Conservation (phyloP, 2,329 filamentous ascomycete species). For the Cladophialophora carrionii region DNA sequence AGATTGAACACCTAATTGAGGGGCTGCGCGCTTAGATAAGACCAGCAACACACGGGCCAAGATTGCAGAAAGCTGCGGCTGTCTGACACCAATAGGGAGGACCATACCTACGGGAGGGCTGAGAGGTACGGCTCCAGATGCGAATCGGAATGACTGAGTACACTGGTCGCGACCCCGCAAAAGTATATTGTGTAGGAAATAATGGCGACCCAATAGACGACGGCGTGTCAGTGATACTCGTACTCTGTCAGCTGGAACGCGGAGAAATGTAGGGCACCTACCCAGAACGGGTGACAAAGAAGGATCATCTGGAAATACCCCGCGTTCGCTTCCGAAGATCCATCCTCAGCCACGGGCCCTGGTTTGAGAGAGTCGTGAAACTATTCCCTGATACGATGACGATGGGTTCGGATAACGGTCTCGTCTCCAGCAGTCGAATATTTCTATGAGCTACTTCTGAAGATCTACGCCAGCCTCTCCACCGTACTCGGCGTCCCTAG, state of each 20-base stretch:
- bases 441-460: background rate
- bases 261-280: background rate
- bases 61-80: background rate
- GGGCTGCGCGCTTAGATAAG: slow-evolving; percentile 13
- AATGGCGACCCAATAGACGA: background rate
- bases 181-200: background rate
- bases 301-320: background rate
- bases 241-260: background rate
- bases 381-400: background rate
- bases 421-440: background rate
- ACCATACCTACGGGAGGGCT: no score
- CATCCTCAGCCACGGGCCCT: background rate
- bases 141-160: background rate
- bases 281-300: background rate
- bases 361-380: background rate
- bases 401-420: background rate
- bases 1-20: background rate
- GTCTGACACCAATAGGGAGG: background rate
- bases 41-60: background rate
- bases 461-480: background rate
- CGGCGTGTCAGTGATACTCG: background rate
- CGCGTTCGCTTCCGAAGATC: background rate
- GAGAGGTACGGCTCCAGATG: background rate
- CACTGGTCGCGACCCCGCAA: background rate
- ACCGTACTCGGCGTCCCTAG: background rate